Conservation (phyloP, 2,329 filamentous ascomycete genomes). For the Boeremia exigua region DNA sequence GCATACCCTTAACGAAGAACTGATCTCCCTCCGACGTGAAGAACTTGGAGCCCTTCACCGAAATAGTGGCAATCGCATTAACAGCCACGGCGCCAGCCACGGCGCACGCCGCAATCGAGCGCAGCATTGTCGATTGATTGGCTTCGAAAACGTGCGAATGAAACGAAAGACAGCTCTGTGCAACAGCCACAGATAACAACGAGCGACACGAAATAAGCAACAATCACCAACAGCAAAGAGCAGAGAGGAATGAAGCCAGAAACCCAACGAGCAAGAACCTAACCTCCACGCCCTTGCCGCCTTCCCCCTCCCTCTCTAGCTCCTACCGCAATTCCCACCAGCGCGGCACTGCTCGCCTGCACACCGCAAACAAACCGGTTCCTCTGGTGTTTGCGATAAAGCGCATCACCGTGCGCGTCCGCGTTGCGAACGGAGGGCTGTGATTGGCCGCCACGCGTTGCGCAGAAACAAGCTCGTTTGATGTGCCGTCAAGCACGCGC, state of each 20-base stretch:
- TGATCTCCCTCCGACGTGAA: slow-evolving; percentile 81
- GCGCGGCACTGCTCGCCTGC: slow-evolving; percentile 7
- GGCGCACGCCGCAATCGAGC: slow-evolving; percentile 25
- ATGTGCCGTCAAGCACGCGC: slow-evolving; percentile 13
- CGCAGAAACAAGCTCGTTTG: slow-evolving; percentile 12
- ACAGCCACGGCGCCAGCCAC: slow-evolving; percentile 43
- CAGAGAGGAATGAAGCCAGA: not conserved
- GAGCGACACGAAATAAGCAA: not conserved
- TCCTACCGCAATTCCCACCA: slow-evolving; percentile 1
- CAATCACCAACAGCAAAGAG: not conserved
- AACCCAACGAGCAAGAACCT: not conserved
- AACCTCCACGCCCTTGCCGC: not conserved
- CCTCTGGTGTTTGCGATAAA: slow-evolving; percentile 17
- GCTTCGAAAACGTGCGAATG: not conserved
- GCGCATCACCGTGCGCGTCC: slow-evolving; percentile 9
- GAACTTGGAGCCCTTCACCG: slow-evolving; percentile 79
- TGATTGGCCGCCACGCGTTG: not conserved
- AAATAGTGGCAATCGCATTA: slow-evolving; percentile 61
- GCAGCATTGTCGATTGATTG: slow-evolving; percentile 25
- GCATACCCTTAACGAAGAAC: slow-evolving; percentile 80
- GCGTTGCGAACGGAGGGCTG: not conserved
- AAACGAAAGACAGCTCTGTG: slow-evolving; percentile 5
- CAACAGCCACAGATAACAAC: slow-evolving; percentile 1
- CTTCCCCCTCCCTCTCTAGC: slow-evolving; percentile 8
- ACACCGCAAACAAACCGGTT: slow-evolving; percentile 7